Evolutionary conservation across 805 yeast genomes (phyloP), one percentile per base, ranked within the genome.

Genomic region (Cyberlindnera amylophila): DNA sequence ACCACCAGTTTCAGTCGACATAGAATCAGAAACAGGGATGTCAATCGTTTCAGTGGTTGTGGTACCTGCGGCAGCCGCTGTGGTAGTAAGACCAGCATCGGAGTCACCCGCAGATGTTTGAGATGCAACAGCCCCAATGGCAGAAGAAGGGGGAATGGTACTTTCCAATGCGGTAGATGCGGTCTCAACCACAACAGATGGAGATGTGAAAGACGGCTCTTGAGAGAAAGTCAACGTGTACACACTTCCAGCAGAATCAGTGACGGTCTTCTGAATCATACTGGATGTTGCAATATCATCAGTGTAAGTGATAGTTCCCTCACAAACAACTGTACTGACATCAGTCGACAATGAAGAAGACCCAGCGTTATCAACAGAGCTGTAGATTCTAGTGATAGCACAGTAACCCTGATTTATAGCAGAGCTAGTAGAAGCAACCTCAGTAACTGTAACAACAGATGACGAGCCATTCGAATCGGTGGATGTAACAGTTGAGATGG

Each of bases 381-480:
- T 48, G 17, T 24, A n/a, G 17, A 21, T 28, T 19, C 31, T 45
- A 7, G 47, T 48, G 27, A 48, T 38, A 16, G 43, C 49, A 42
- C 52, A 48, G 40, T 34, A 45, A 2, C 49, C 47, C 36, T 43
- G 49, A 17, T 43, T 43, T 10, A 39, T 36, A 18, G 44, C 44
- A 4, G 52, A 42, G 32, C 44, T 40, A 12, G 46, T 45, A 11
- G 50, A 32, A 13, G 37, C 49, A n/a, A 39, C 32, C 23, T 50
- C 43, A 8, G 41, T 39, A 16, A 43, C 47, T 14, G 45, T 40
- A 14, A 39, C 23, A 17, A 36, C 38, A 19, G 32, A 21, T 9
- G 39, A 15, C n/a, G 35, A 36, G 1, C 51, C 49, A 14, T 33
- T 14, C n/a, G 46, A 28, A 14, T 45, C 46, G 4, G 50, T 42